Conservation (phyloP, 176 grass and related monocot species). For the Carex cristatella region DNA sequence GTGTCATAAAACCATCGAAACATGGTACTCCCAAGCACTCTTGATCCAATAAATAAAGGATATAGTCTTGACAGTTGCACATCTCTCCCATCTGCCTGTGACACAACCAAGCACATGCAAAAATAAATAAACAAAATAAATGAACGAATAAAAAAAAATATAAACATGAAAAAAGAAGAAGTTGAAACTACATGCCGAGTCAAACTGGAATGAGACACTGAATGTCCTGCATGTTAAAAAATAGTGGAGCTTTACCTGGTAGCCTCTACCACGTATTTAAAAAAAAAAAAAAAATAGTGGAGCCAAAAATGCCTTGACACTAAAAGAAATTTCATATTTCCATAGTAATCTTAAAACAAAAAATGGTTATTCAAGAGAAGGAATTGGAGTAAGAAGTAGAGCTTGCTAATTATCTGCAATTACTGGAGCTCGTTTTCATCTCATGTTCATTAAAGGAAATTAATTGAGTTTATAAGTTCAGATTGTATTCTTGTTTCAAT, state of each 20-base stretch:
- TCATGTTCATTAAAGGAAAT: neutral
- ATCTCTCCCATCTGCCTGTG: slow-evolving; percentile 76
- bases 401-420: neutral
- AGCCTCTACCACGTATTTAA: too few relatives aligned
- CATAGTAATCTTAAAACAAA: neutral
- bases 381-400: neutral
- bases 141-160: neutral
- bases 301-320: neutral
- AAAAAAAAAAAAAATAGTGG: neutral
- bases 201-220: neutral
- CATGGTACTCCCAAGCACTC: slow-evolving; percentile 56
- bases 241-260: neutral
- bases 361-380: neutral
- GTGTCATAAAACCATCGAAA: slow-evolving; percentile 74
- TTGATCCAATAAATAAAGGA: slow-evolving; percentile 80
- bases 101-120: slow-evolving; percentile 21
- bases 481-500: neutral
- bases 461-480: neutral
- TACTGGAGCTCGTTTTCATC: neutral
- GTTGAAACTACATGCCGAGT: neutral
- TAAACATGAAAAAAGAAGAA: neutral
- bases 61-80: slow-evolving; percentile 59
- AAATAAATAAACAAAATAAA: neutral
- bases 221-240: neutral
- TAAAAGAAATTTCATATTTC: neutral